Evolutionary conservation across 2,329 filamentous ascomycete species (phyloP).

Genomic region (Coniosporium tulheliwenetii): DNA sequence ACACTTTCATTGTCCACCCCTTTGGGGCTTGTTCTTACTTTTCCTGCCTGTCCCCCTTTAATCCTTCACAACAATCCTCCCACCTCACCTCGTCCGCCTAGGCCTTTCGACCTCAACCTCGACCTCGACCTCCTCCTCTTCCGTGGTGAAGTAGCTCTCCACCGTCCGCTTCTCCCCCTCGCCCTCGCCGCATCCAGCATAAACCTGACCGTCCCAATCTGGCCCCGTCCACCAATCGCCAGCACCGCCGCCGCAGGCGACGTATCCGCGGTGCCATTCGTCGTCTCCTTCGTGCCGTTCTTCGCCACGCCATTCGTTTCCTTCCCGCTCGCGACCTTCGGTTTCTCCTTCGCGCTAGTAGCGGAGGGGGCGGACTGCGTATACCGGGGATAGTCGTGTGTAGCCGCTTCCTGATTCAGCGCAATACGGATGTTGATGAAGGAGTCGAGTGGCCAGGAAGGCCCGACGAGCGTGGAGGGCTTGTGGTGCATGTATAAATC

Average conservation of each 20-base stretch:
- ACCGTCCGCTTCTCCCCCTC: slow-evolving; percentile 54
- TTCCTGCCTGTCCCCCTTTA: too few relatives aligned
- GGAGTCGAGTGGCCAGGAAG: slow-evolving; percentile 53
- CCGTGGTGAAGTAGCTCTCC: slow-evolving; percentile 51
- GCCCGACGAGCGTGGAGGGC: slow-evolving; percentile 57
- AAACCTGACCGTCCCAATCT: slow-evolving; percentile 71
- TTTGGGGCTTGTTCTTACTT: too few relatives aligned
- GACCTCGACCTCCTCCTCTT: slow-evolving; percentile 62
- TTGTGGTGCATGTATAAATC: slow-evolving; percentile 85
- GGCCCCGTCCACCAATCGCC: slow-evolving; percentile 26
- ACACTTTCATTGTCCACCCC: too few relatives aligned
- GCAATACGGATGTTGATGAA: slow-evolving; percentile 80
- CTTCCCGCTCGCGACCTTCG: slow-evolving; percentile 7
- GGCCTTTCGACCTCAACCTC: slow-evolving; percentile 44
- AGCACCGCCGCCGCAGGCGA: slow-evolving; percentile 2
- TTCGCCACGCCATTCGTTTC: slow-evolving; percentile 6
- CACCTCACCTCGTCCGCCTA: slow-evolving; percentile 9
- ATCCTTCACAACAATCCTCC: slow-evolving; percentile 4
- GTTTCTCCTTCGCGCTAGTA: slow-evolving; percentile 24
- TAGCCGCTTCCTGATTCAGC: slow-evolving; percentile 67
- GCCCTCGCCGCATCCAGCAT: slow-evolving; percentile 72
- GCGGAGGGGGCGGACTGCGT: slow-evolving; percentile 28
- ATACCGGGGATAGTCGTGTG: slow-evolving; percentile 45
- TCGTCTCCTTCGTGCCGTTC: slow-evolving; percentile 8
- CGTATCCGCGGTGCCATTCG: slow-evolving; percentile 13